phyloP scores from a whole-genome alignment of 2,329 filamentous ascomycete species.

The Karstenula rhodostoma region DNA sequence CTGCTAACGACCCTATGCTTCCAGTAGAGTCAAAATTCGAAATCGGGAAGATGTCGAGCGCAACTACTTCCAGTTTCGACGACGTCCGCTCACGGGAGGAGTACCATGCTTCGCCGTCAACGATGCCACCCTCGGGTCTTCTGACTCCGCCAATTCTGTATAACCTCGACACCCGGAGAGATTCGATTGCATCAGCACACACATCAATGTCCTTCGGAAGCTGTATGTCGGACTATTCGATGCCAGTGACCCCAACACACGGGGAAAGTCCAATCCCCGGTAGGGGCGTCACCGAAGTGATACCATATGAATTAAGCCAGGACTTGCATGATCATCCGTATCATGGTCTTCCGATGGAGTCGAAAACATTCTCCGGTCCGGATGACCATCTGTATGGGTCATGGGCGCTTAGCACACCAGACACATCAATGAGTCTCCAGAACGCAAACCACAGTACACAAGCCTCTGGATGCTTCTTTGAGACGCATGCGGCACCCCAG shows the following conservation, averaged over 20 bases:
- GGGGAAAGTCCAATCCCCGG: conserved; percentile 32
- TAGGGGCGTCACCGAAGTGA: conserved; percentile 29
- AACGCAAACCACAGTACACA: conserved; percentile 12
- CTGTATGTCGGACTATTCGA: conserved; percentile 31
- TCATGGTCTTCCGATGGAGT: conserved; percentile 24
- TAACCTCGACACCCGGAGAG: conserved; percentile 38
- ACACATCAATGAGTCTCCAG: conserved; percentile 6
- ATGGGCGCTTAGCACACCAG: conserved; percentile 21
- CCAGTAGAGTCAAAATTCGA: conserved; percentile 11
- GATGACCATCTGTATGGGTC: conserved; percentile 16
- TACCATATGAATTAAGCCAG: conserved; percentile 26
- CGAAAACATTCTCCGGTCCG: conserved; percentile 17
- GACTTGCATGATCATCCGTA: conserved; percentile 22
- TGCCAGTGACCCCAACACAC: conserved; percentile 39
- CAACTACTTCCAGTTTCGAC: not conserved
- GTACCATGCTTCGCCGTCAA: conserved; percentile 30
- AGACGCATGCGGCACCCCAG: conserved; percentile 14
- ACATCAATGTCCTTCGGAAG: conserved; percentile 30
- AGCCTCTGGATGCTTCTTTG: conserved; percentile 11
- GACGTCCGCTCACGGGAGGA: conserved; percentile 22
- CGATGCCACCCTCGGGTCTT: conserved; percentile 30
- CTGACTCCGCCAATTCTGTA: conserved; percentile 38
- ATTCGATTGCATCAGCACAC: conserved; percentile 40
- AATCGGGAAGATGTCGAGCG: conserved; percentile 16
- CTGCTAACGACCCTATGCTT: not conserved